Conservation (phyloP, 768 basidiomycete species). For the Russula sp. region DNA sequence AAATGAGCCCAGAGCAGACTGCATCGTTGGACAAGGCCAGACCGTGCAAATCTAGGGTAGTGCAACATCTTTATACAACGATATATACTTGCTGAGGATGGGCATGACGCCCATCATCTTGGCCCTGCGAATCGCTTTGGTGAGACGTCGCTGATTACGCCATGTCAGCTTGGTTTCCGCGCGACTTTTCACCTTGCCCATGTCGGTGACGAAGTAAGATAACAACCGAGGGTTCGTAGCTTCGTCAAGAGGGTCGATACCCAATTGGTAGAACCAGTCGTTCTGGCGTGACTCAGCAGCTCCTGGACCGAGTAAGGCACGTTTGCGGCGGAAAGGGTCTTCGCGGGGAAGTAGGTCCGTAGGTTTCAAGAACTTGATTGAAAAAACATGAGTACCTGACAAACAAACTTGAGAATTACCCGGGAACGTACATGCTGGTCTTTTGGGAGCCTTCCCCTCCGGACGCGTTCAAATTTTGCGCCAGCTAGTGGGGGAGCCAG, state of each 20-base stretch:
- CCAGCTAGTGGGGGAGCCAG: not conserved
- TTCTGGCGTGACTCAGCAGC: constrained; percentile 43
- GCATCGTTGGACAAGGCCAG: not conserved
- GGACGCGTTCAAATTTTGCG: constrained; percentile 12
- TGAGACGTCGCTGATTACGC: constrained; percentile 69
- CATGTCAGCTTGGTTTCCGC: constrained; percentile 64
- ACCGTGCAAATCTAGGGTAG: not conserved
- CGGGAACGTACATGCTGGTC: constrained; percentile 19
- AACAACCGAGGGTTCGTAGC: constrained; percentile 54
- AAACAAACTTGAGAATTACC: not conserved
- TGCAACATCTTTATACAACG: not conserved
- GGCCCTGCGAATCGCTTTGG: constrained; percentile 81
- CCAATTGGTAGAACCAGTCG: constrained; percentile 67
- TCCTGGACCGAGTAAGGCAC: constrained; percentile 48
- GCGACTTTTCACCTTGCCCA: constrained; percentile 77
- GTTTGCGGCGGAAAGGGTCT: constrained; percentile 19
- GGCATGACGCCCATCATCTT: constrained; percentile 90
- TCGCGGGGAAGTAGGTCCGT: constrained; percentile 35
- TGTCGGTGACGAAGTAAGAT: constrained; percentile 52
- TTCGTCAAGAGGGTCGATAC: constrained; percentile 68
- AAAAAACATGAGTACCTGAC: not conserved
- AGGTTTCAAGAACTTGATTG: constrained; percentile 41
- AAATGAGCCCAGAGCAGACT: not conserved
- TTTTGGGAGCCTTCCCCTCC: constrained; percentile 18
- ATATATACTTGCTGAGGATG: constrained; percentile 18